Base-by-base conservation (phyloP, 106 monocot genomes). In the Allium sativum region DNA sequence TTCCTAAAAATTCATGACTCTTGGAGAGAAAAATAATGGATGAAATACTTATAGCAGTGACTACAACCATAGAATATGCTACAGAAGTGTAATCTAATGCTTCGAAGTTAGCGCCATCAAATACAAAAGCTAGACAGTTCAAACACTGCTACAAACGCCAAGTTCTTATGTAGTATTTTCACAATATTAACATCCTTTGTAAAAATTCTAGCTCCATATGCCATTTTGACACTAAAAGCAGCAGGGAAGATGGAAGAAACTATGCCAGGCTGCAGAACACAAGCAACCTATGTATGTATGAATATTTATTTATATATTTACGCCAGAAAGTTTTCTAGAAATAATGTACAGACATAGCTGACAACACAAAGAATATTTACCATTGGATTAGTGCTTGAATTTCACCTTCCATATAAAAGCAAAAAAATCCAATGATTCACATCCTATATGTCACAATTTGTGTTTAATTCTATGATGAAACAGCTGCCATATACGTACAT, bases 101-200 rank as follows among this genome's bases (percentile, higher is more conserved):
- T 70, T 80, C 84, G 45, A 77, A 85, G 66, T 85, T 80, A 71
- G 80, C 54, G 47, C 84, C 84, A 57, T 85, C 84, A 46, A 85
- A 85, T 6, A 85, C 84, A 68, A 85, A 85, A 2, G 84, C 80
- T 68, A 85, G 41, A 9, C 80, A 66, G 56, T 85, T 85, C 7
- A 85, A 67, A 8, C 77, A 72, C 77, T 85, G 84, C n/a, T n/a
- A n/a, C n/a, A 79, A 93, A 87, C 72, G 93, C 84, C 18, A 93
- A 68, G 66, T 46, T 65, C 56, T 63, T 77, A 42, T 88, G 87
- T 56, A 88, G 72, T 52, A 93, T 45, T 55, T 73, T 68, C 46
- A 82, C 14, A 21, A 88, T 88, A 44, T 71, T 41, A 10, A 18
- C 14, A 63, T 88, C 88, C 47, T 78, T 88, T 18, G 84, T 82